Conservation (phyloP, 2,329 filamentous ascomycete genomes). For the Tolypocladium capitatum region DNA sequence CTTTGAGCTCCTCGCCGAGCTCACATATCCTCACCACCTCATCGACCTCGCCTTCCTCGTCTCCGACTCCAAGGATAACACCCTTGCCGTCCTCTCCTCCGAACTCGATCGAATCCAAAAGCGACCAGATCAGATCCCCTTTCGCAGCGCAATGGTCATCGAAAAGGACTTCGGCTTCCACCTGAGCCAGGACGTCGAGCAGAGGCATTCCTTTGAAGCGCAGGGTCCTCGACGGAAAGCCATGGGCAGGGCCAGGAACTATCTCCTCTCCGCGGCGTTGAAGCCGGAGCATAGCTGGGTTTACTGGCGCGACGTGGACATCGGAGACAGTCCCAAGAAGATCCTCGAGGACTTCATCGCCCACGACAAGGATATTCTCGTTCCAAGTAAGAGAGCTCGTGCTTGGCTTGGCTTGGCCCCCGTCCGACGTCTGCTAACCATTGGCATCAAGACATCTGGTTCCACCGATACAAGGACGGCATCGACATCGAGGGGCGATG, state of each 20-base stretch:
- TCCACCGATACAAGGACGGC: slow-evolving; percentile 72
- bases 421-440: slow-evolving; percentile 9
- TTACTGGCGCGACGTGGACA: slow-evolving; percentile 97
- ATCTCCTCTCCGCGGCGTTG: slow-evolving; percentile 68
- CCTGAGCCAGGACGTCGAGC: slow-evolving; percentile 65
- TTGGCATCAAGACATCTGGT: slow-evolving; percentile 69
- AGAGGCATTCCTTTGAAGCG: slow-evolving; percentile 73
- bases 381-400: slow-evolving; percentile 66
- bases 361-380: slow-evolving; percentile 83
- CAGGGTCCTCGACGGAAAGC: slow-evolving; percentile 83
- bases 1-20: slow-evolving; percentile 79
- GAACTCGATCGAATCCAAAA: slow-evolving; percentile 84
- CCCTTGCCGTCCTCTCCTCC: slow-evolving; percentile 67
- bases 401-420: neutral
- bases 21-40: slow-evolving; percentile 95
- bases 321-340: slow-evolving; percentile 72
- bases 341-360: slow-evolving; percentile 94
- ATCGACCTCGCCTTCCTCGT: slow-evolving; percentile 95
- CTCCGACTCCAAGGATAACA: slow-evolving; percentile 99
- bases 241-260: slow-evolving; percentile 85
- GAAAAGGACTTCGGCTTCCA: slow-evolving; percentile 80
- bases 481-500: slow-evolving; percentile 89
- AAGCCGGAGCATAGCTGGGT: slow-evolving; percentile 97
- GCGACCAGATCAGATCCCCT: slow-evolving; percentile 65
- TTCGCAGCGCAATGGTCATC: slow-evolving; percentile 72